Percentiles rank a stretch among this genome's conserved stretches.
Evolutionary conservation across 345 rosid species (phyloP).

Genomic region (Citrus medica): DNA sequence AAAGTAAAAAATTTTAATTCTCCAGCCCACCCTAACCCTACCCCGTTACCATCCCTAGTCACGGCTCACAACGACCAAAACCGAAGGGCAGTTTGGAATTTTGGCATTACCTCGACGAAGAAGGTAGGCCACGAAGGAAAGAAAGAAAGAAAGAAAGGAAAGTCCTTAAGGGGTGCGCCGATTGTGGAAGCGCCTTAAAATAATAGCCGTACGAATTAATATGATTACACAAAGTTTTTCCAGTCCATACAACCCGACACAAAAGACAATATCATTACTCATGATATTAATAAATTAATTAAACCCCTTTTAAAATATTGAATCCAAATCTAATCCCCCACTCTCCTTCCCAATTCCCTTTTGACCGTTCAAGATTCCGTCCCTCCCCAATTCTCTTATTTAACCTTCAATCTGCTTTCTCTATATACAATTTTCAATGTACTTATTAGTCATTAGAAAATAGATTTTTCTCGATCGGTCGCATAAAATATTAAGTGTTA

Average conservation of each 20-base stretch:
- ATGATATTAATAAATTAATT: background rate
- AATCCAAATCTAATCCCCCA: constrained; percentile 23
- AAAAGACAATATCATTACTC: background rate
- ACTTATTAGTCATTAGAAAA: too few species aligned
- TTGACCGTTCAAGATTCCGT: constrained; percentile 46
- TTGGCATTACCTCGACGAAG: background rate
- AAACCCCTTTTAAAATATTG: constrained; percentile 9
- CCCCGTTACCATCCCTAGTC: too few species aligned
- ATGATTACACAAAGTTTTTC: background rate
- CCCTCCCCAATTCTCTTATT: constrained; percentile 11
- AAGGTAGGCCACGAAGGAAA: background rate
- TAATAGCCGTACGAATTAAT: constrained; percentile 13
- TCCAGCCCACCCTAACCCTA: accelerated
- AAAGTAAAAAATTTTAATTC: too few species aligned
- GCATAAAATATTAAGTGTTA: background rate
- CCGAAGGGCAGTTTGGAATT: background rate
- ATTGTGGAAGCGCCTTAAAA: background rate
- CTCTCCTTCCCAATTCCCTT: constrained; percentile 11
- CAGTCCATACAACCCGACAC: constrained; percentile 22
- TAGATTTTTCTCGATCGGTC: background rate
- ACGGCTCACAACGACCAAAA: too few species aligned
- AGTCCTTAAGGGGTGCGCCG: background rate
- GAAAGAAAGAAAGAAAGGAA: background rate
- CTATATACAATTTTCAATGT: background rate
- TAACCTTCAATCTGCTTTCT: background rate